These are phyloP conservation scores for Teratosphaeria gauchensis DNA, from an alignment of 2,329 filamentous ascomycete genomes.

Conservation along the genomic window DNA sequence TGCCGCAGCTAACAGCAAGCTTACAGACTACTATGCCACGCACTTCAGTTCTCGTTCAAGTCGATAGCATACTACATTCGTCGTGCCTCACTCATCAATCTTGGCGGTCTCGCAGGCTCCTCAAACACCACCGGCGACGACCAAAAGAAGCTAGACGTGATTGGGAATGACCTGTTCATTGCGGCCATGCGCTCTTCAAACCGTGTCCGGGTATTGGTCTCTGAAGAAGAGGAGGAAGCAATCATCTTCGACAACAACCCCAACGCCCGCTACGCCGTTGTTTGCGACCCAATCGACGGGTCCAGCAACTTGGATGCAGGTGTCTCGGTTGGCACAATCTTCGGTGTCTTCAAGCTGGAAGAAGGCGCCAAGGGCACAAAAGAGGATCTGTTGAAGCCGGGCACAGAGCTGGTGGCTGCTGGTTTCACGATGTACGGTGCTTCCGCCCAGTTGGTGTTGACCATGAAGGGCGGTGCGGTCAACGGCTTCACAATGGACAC, in stretches of 20 bases:
- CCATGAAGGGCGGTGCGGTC: constrained; percentile 83
- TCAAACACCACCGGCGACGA: constrained; percentile 95
- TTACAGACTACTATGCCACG: constrained; percentile 80
- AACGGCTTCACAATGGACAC: constrained; percentile 98
- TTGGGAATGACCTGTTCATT: constrained; percentile 96
- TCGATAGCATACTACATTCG: constrained; percentile 99
- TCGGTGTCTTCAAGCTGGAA: constrained; percentile 81
- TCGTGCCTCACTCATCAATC: constrained; percentile 75
- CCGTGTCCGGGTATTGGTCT: constrained; percentile 86
- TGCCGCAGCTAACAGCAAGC: constrained; percentile 8
- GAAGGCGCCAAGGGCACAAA: constrained; percentile 64
- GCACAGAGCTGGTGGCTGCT: constrained; percentile 81
- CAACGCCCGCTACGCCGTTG: constrained; percentile 77
- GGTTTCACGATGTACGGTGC: constrained; percentile 99
- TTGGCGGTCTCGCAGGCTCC: constrained; percentile 87
- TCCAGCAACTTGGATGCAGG: constrained; percentile 96
- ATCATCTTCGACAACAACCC: constrained; percentile 75
- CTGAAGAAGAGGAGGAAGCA: constrained; percentile 89
- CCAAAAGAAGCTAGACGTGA: constrained; percentile 99
- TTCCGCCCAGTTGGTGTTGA: constrained; percentile 90
- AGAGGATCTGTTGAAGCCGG: constrained; percentile 80
- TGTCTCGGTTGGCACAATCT: constrained; percentile 96
- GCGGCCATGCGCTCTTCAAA: constrained; percentile 88
- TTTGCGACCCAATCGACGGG: constrained; percentile 96
- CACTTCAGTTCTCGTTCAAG: constrained; percentile 99